A percentile compares a stretch with the other conserved stretches of the same genome.
Conservation (phyloP, 371 early-diverging fungal species). For the Mucor lusitanicus region DNA sequence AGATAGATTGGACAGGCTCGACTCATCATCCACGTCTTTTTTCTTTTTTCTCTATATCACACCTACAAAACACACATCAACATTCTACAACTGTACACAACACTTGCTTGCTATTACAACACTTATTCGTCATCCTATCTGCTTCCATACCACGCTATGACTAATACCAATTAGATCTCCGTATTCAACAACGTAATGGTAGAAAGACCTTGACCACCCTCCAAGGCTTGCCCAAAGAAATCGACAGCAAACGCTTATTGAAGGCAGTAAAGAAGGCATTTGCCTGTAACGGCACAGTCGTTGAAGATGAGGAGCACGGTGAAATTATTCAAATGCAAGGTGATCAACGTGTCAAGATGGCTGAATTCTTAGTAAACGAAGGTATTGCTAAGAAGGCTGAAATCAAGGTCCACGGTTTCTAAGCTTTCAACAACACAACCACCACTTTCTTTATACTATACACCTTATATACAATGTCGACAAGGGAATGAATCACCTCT, state of each 20-base stretch:
- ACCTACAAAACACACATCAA: not conserved
- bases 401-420: constrained; percentile 96
- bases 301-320: constrained; percentile 88
- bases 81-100: not conserved
- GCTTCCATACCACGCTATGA: constrained; percentile 16
- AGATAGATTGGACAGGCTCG: constrained; percentile 3
- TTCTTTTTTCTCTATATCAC: not conserved
- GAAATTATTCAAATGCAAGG: constrained; percentile 95
- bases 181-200: constrained; percentile 96
- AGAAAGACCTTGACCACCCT: constrained; percentile 95
- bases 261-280: constrained; percentile 95
- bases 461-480: not conserved
- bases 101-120: not conserved
- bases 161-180: constrained; percentile 68
- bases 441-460: not conserved
- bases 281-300: constrained; percentile 94
- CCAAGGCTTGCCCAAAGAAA: constrained; percentile 83
- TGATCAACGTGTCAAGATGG: constrained; percentile 89
- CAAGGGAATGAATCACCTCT: not conserved
- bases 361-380: constrained; percentile 71
- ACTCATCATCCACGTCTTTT: constrained; percentile 12
- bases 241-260: constrained; percentile 86
- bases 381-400: constrained; percentile 80
- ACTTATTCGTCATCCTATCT: not conserved
- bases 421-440: constrained; percentile 19